These are phyloP conservation scores for Chalaropsis ovoidea DNA, from an alignment of 2,329 filamentous ascomycete genomes.

Conservation along the genomic window DNA sequence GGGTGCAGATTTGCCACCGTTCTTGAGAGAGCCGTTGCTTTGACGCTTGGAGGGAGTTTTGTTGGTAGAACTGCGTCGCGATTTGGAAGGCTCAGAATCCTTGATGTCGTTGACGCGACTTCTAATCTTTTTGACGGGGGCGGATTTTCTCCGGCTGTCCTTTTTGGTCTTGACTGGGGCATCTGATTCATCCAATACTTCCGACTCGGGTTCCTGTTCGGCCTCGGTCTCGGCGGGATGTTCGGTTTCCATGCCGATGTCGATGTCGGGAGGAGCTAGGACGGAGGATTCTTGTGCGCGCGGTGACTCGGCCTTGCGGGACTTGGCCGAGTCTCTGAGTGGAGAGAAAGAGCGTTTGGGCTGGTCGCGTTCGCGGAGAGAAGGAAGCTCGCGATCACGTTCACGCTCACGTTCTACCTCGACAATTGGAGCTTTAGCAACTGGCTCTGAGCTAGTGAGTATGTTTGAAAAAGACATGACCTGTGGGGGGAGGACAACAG, in stretches of 20 bases:
- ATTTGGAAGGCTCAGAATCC: conserved; percentile 41
- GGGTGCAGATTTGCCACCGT: conserved; percentile 50
- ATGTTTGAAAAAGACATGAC: conserved; percentile 97
- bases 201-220: conserved; percentile 22
- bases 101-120: conserved; percentile 44
- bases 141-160: conserved; percentile 23
- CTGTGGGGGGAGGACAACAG: conserved; percentile 36
- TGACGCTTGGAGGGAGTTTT: conserved; percentile 48
- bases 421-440: conserved; percentile 28
- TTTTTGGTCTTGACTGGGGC: conserved; percentile 25
- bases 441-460: conserved; percentile 66
- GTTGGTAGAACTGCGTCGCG: conserved; percentile 43
- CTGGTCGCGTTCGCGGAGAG: conserved; percentile 17
- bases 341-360: conserved; percentile 19
- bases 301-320: conserved; percentile 15
- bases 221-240: conserved; percentile 24
- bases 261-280: conserved; percentile 20
- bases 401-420: conserved; percentile 11
- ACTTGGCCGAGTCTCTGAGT: neutral
- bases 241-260: conserved; percentile 21
- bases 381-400: conserved; percentile 19
- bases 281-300: conserved; percentile 17
- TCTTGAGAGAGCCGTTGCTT: conserved; percentile 51
- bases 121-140: conserved; percentile 33
- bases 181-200: conserved; percentile 26